Conservation (phyloP, 441 rosid species). For the Gossypium armourianum region DNA sequence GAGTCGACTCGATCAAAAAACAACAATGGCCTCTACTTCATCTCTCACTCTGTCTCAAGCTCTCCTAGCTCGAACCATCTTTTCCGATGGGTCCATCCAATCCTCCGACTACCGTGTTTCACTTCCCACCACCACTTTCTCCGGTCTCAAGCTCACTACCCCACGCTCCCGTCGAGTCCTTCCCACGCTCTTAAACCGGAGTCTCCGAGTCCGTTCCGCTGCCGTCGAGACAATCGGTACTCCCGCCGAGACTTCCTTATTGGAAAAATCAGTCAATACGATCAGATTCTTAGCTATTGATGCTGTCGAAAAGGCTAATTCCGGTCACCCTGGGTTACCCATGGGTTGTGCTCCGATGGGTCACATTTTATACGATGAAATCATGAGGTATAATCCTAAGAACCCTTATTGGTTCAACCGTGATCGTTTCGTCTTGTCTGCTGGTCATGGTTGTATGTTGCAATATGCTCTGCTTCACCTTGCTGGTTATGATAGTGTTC, state of each 20-base stretch:
- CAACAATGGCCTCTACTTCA: slow-evolving; percentile 60
- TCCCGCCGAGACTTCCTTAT: slow-evolving; percentile 49
- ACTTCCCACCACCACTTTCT: slow-evolving; percentile 32
- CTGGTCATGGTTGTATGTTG: slow-evolving; percentile 97
- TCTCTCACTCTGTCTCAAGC: slow-evolving; percentile 74
- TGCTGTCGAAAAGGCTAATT: slow-evolving; percentile 95
- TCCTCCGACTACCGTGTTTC: slow-evolving; percentile 38
- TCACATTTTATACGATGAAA: slow-evolving; percentile 80
- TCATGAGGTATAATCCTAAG: slow-evolving; percentile 88
- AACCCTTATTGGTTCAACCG: slow-evolving; percentile 97
- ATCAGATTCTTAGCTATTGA: slow-evolving; percentile 81
- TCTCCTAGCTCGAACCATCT: slow-evolving; percentile 48
- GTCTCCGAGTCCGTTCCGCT: slow-evolving; percentile 34
- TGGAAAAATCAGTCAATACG: slow-evolving; percentile 78
- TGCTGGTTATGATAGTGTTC: slow-evolving; percentile 85
- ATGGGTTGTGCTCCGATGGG: slow-evolving; percentile 99
- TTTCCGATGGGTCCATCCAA: slow-evolving; percentile 28
- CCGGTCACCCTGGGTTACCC: slow-evolving; percentile 96
- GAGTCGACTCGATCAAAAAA: neutral
- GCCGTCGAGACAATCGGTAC: slow-evolving; percentile 46
- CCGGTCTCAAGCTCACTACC: slow-evolving; percentile 43
- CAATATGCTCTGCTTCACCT: slow-evolving; percentile 92
- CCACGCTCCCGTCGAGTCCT: slow-evolving; percentile 23
- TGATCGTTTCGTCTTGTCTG: slow-evolving; percentile 83
- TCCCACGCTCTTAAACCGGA: slow-evolving; percentile 13